Base-by-base conservation (phyloP, 1,284 basidiomycete species). In the Ganoderma multipileum region DNA sequence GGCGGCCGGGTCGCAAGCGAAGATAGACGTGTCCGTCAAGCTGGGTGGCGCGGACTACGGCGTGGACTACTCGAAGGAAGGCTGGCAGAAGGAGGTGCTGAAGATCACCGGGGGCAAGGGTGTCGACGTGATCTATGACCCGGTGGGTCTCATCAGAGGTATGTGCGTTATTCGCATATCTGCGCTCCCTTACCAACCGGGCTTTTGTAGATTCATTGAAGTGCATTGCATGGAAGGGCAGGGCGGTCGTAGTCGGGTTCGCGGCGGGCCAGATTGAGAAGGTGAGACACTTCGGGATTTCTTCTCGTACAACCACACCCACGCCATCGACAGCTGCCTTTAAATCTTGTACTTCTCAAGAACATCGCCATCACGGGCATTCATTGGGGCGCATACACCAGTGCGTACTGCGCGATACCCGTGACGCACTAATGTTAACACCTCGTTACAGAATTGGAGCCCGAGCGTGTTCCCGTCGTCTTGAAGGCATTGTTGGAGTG, bases 151-250 rank as follows among this genome's bases (percentile, higher is more conserved):
- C 75, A 90, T 95, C 69, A 85, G 85, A 79, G 90, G 91, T 87
- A 73, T 12, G 47, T 14, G 11, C 23, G 23, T 26, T 11, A 23
- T 20, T 50, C 44, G 16, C 41, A 42, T n/a, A 14, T 50, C 16
- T 55, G 16, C n/a, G 42, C 28, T 3, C 14, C 8, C 30, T 61
- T 73, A 78, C 18, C 20, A 23, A 11, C 20, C 23, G 18, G 23
- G 38, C 7, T 47, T 76, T 38, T 57, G 20, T 7, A 91, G 93
- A 94, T 76, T 89, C 87, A 38, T 78, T 98, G 69, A 97, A 97
- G 79, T 97, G 95, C 78, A 95, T 97, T 68, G 94, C 93, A 1
- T 98, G 96, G 92, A 97, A 97, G 80, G 95, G 96, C 1, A 88
- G 97, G 16, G 90, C 95, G 3, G 77, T 99, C 26, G 94, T 99